Conservation (phyloP, 2,329 filamentous ascomycete species). For the Coniochaeta sp. region DNA sequence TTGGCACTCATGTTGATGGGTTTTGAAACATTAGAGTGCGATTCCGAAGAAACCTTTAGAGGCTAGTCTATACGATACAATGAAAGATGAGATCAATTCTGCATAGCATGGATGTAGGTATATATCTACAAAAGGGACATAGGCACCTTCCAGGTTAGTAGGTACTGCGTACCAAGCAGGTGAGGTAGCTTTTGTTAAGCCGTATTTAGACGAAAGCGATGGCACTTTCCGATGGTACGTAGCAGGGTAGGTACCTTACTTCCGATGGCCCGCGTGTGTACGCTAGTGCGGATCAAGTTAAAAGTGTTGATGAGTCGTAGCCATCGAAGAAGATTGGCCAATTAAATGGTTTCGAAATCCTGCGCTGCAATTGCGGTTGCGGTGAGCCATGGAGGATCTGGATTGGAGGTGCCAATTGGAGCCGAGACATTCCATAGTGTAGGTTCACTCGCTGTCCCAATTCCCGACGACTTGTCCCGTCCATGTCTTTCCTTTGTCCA, state of each 20-base stretch:
- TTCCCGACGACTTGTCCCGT: background rate
- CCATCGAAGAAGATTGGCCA: background rate
- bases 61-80: too few relatives aligned
- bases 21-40: constrained; percentile 35
- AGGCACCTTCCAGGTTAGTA: background rate
- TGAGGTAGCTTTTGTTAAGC: background rate
- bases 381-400: background rate
- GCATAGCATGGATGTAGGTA: too few relatives aligned
- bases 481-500: background rate
- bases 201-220: background rate
- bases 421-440: too few relatives aligned
- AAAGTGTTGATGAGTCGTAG: background rate
- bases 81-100: too few relatives aligned
- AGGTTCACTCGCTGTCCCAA: background rate
- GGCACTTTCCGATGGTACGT: too few relatives aligned
- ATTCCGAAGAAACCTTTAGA: background rate
- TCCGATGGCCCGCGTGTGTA: background rate
- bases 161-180: too few relatives aligned
- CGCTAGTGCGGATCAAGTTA: too few relatives aligned
- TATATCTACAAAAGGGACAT: too few relatives aligned
- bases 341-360: background rate
- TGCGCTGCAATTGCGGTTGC: background rate
- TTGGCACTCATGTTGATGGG: constrained; percentile 45
- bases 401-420: too few relatives aligned
- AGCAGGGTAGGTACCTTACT: too few relatives aligned